Percentiles rank a stretch among this genome's conserved stretches.
These are phyloP conservation scores for Oryza rufipogon DNA, from an alignment of 176 grass and related monocot species.

Conservation along the genomic window DNA sequence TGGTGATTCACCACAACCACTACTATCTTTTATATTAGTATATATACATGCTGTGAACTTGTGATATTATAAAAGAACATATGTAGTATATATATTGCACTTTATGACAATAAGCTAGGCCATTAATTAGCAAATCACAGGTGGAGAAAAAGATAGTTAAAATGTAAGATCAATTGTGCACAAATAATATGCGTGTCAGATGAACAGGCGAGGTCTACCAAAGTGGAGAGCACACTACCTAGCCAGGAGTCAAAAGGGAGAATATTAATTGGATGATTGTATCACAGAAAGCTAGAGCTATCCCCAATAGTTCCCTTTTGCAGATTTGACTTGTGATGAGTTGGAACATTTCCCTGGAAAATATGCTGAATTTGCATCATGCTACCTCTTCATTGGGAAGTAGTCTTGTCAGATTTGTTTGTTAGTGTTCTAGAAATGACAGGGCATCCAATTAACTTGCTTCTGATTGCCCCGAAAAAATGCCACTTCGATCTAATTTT, in stretches of 20 bases:
- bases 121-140: not conserved
- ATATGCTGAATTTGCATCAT: slow-evolving; percentile 8
- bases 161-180: not conserved
- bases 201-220: not conserved
- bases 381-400: not conserved
- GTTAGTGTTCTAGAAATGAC: not conserved
- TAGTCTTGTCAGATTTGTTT: slow-evolving; percentile 21
- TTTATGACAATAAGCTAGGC: not conserved
- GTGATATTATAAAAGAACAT: not conserved
- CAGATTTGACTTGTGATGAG: slow-evolving; percentile 28
- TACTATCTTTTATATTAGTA: too few relatives aligned
- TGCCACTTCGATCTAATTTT: not conserved
- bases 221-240: slow-evolving; percentile 48
- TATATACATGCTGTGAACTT: not conserved
- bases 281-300: slow-evolving; percentile 31
- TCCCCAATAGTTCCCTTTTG: slow-evolving; percentile 18
- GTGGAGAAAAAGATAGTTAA: slow-evolving; percentile 1
- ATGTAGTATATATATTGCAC: not conserved
- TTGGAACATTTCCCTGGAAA: slow-evolving; percentile 1
- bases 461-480: not conserved
- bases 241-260: slow-evolving; percentile 22
- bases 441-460: not conserved
- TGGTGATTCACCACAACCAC: too few relatives aligned
- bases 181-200: slow-evolving; percentile 21
- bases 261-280: slow-evolving; percentile 23